Conservation (phyloP, 1,139 yeast genomes). For the Suhomyces chickasaworum region DNA sequence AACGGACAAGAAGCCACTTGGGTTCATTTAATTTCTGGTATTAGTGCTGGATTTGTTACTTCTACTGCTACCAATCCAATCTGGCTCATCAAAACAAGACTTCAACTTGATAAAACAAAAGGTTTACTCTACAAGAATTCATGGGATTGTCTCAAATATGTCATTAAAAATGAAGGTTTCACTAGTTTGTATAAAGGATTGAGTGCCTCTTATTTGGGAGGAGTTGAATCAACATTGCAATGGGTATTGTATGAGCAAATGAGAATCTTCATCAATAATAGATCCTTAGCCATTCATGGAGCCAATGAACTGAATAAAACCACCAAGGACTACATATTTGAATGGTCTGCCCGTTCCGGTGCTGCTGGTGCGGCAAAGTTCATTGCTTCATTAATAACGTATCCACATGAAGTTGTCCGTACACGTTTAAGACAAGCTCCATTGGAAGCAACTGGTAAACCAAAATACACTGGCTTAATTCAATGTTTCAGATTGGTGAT, state of each 20-base stretch:
- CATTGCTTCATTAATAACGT: constrained; percentile 87
- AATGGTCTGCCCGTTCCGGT: constrained; percentile 96
- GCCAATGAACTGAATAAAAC: constrained; percentile 48
- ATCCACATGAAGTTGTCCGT: constrained; percentile 97
- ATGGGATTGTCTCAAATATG: constrained; percentile 76
- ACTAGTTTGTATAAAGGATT: constrained; percentile 82
- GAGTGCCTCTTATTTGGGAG: constrained; percentile 93
- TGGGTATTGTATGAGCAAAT: constrained; percentile 97
- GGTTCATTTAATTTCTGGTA: constrained; percentile 87
- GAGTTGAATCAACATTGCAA: constrained; percentile 89
- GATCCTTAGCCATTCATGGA: constrained; percentile 53
- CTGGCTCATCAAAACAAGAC: constrained; percentile 93
- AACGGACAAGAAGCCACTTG: constrained; percentile 78
- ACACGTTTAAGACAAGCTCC: constrained; percentile 97
- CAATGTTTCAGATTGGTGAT: constrained; percentile 83
- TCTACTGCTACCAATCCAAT: constrained; percentile 99
- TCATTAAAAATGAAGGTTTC: constrained; percentile 76
- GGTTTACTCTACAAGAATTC: constrained; percentile 76
- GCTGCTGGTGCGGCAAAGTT: constrained; percentile 98
- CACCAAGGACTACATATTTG: constrained; percentile 65
- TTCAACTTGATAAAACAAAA: constrained; percentile 79
- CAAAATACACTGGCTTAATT: constrained; percentile 85
- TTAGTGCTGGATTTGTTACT: constrained; percentile 90
- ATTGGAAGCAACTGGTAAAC: constrained; percentile 64
- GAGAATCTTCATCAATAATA: constrained; percentile 67